phyloP scores from a whole-genome alignment of 305 asterid species.

The Fraxinus nigra region DNA sequence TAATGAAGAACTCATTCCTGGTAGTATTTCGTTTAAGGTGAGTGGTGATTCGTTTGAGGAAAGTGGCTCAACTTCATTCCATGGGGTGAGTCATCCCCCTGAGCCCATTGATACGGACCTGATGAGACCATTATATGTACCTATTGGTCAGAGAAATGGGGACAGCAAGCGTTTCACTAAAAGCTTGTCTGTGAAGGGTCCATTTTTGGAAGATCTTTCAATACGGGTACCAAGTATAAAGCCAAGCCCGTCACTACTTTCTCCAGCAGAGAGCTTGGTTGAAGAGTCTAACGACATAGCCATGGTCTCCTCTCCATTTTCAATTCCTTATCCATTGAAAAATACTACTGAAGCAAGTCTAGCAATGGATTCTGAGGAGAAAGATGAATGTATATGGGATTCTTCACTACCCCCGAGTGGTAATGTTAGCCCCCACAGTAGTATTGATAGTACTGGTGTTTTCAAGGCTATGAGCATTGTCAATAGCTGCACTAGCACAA shows the following conservation, averaged over 20 bases:
- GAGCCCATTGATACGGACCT: constrained; percentile 77
- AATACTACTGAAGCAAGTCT: constrained; percentile 49
- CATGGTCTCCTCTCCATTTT: constrained; percentile 49
- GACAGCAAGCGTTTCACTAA: constrained; percentile 48
- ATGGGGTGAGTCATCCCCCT: constrained; percentile 94
- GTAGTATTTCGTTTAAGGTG: constrained; percentile 49
- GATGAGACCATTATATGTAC: constrained; percentile 77
- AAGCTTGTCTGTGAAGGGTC: constrained; percentile 60
- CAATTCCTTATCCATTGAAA: constrained; percentile 53
- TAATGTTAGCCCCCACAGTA: constrained; percentile 90
- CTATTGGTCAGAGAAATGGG: constrained; percentile 53
- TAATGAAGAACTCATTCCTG: constrained; percentile 59
- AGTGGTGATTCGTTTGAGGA: constrained; percentile 71
- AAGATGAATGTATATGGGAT: constrained; percentile 90
- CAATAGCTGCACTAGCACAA: constrained; percentile 81
- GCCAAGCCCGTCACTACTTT: constrained; percentile 44
- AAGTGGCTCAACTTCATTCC: constrained; percentile 76
- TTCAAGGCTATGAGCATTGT: constrained; percentile 78
- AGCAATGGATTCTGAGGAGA: constrained; percentile 60
- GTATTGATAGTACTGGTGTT: constrained; percentile 71
- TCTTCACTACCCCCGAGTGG: constrained; percentile 92
- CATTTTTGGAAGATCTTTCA: constrained; percentile 65
- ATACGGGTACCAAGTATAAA: constrained; percentile 51
- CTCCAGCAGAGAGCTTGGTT: constrained; percentile 58
- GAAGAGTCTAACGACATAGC: constrained; percentile 49